These are phyloP conservation scores for Hysterium pulicare DNA, from an alignment of 2,329 filamentous ascomycete genomes.

Conservation along the genomic window DNA sequence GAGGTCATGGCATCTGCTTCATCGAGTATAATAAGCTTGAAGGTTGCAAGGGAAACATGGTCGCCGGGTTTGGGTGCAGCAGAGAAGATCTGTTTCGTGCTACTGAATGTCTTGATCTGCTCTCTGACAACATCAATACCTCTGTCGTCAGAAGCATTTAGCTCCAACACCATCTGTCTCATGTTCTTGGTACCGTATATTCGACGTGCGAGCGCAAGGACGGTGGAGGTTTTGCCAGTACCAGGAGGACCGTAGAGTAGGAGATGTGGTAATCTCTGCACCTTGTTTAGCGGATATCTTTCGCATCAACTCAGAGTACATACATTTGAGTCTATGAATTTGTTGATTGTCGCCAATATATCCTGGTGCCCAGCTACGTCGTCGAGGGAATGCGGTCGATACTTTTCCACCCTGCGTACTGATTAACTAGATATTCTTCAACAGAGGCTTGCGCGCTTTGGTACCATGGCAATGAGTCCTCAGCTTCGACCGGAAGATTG, in stretches of 20 bases:
- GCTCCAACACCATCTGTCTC: slow-evolving; percentile 96
- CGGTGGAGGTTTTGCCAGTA: slow-evolving; percentile 95
- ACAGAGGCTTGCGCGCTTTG: no score
- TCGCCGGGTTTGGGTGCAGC: slow-evolving; percentile 50
- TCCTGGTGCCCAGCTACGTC: slow-evolving; percentile 97
- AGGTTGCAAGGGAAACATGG: slow-evolving; percentile 60
- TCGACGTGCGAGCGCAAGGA: slow-evolving; percentile 84
- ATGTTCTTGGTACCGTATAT: slow-evolving; percentile 92
- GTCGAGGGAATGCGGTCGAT: slow-evolving; percentile 79
- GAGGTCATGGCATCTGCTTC: slow-evolving; percentile 99
- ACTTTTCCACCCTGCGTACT: slow-evolving; percentile 81
- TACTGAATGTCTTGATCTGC: slow-evolving; percentile 99
- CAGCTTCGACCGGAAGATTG: slow-evolving; percentile 88
- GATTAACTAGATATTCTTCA: slow-evolving; percentile 7
- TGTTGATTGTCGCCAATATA: slow-evolving; percentile 95
- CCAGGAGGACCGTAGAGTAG: slow-evolving; percentile 95
- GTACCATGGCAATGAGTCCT: slow-evolving; percentile 91
- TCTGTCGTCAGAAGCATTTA: slow-evolving; percentile 95
- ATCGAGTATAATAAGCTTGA: slow-evolving; percentile 95
- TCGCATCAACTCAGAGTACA: slow-evolving; percentile 8
- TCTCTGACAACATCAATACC: slow-evolving; percentile 94
- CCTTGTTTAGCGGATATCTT: slow-evolving; percentile 1
- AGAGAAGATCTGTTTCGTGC: slow-evolving; percentile 96
- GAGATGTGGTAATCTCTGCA: slow-evolving; percentile 79
- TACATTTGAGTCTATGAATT: slow-evolving; percentile 89